Evolutionary conservation across 2,329 filamentous ascomycete genomes (phyloP), one percentile per base, ranked within the genome.

Genomic region (Colletotrichum gloeosporioides): DNA sequence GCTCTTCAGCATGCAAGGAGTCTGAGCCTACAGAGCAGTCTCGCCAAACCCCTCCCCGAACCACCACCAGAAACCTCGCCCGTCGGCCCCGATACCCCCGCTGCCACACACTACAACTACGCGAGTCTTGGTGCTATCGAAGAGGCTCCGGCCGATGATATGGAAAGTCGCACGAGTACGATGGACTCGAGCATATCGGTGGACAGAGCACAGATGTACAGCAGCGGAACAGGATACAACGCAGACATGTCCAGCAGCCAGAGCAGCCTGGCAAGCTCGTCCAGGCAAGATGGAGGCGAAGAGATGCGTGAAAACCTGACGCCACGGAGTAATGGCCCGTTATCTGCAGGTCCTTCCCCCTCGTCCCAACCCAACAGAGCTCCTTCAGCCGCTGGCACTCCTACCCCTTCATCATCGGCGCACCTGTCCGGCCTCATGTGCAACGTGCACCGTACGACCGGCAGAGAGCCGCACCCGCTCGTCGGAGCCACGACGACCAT

Each of bases 401-500:
- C 89, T 12, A 84, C 86, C 62, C 85, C 87, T 3, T 87, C 87
- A 1, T 87, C 89, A 1, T 91, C 90, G 1, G 86, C 91, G 8
- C 92, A 93, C 81, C 85, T 93, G 13, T 93, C 92, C 0, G 92
- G 92, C 1, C 83, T 93, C 70, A 93, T 93, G 91, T 93, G 92
- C 81, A 93, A 93, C 82, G 92, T 93, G n/a, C 92, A 93, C 80
- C 88, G 96, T 78, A 99, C 97, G 2, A 99, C 96, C 0, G 97
- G 97, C 44, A 93, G 93, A 77, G 96, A 99, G 82, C 97, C 97
- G 4, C 95, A 95, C 81, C 95, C 97, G 4, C 88, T 99, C 4
- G 97, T 99, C 1, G 97, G 97, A 36, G 96, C 97, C 7, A 98
- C 97, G 0, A 99, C 97, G 0, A 99, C 97, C 0, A 95, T 99